Conservation (phyloP, 129 eudicot genomes). For the Kitagawia praeruptora region DNA sequence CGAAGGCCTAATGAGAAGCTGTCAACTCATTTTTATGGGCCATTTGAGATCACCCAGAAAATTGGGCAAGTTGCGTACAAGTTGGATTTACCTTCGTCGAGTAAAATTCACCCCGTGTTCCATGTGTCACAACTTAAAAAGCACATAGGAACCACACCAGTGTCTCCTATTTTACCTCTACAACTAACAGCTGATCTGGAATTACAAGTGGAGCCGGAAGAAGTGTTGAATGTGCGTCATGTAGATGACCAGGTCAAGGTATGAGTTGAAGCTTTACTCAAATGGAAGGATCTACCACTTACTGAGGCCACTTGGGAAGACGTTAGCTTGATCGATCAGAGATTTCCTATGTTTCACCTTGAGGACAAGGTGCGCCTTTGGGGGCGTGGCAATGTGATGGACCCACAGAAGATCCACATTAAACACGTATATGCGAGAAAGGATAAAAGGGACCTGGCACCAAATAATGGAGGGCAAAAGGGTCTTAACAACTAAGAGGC, state of each 20-base stretch:
- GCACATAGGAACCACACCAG: neutral
- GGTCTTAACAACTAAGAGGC: too few species aligned
- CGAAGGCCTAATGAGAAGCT: neutral
- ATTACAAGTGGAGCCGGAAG: neutral
- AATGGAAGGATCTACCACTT: neutral
- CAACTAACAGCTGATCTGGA: neutral
- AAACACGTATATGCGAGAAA: neutral
- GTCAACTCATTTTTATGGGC: conserved; percentile 8
- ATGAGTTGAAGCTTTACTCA: fast-evolving
- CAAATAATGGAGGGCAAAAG: neutral
- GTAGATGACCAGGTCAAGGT: neutral
- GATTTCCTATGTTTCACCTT: neutral
- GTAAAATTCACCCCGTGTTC: neutral
- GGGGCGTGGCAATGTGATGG: neutral
- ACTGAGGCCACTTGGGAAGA: neutral
- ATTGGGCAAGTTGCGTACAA: conserved; percentile 9
- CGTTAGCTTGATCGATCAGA: too few species aligned
- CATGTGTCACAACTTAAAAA: conserved; percentile 10
- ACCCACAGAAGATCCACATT: neutral
- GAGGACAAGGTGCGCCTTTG: neutral
- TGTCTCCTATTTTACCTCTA: neutral
- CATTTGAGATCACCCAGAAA: neutral
- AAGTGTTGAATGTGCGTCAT: neutral
- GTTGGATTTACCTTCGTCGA: neutral
- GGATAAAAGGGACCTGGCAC: neutral